A percentile compares a stretch with the other conserved stretches of the same genome.
Conservation (phyloP, 495 filamentous ascomycete genomes). For the Pyrenopolyporus hunteri region DNA sequence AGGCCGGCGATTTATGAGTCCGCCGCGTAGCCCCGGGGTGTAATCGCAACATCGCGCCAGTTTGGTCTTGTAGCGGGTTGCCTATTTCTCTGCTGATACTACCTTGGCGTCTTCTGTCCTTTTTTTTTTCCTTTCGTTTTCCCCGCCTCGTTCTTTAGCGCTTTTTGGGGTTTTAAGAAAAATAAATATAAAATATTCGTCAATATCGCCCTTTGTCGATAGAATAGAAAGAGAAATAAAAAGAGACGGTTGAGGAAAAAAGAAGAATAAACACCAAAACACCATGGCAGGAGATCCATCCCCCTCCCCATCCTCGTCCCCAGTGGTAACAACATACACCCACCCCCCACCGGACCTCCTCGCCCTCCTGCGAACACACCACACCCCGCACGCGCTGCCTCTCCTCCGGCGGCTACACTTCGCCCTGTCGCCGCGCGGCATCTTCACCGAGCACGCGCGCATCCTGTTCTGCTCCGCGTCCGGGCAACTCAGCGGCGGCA, state of each 20-base stretch:
- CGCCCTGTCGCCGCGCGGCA: constrained; percentile 48
- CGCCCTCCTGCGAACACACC: constrained; percentile 47
- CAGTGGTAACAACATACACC: constrained; percentile 40
- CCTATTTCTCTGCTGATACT: no score
- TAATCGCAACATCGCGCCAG: no score
- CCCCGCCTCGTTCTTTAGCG: background rate
- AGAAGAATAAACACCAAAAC: no score
- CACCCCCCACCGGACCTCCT: constrained; percentile 46
- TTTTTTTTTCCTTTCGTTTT: no score
- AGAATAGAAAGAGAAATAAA: background rate
- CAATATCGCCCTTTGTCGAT: background rate
- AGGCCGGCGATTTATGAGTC: no score
- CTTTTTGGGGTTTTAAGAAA: background rate
- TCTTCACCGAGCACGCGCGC: constrained; percentile 36
- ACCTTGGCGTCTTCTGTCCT: no score
- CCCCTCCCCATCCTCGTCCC: no score
- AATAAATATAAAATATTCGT: background rate
- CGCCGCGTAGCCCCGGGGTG: no score
- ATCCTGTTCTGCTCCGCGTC: constrained; percentile 45
- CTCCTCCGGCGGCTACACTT: constrained; percentile 66
- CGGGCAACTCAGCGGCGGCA: background rate
- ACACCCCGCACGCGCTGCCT: constrained; percentile 63
- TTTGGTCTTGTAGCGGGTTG: no score
- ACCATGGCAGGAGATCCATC: constrained; percentile 40
- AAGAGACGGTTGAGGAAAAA: background rate